Conservation (phyloP, 1,139 yeast species). For the Suhomyces bolitotheri region DNA sequence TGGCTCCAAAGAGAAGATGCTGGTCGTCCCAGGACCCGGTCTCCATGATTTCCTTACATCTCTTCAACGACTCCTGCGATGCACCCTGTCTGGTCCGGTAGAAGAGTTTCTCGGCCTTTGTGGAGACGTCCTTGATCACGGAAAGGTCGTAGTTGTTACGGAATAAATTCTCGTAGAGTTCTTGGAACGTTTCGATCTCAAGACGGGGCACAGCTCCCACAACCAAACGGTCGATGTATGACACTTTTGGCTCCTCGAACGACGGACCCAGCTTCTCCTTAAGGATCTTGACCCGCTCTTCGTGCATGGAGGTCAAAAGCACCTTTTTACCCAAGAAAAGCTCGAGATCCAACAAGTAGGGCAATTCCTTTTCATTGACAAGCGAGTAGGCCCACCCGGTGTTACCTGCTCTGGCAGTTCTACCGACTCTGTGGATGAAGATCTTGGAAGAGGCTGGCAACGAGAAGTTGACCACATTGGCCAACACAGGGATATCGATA, state of each 20-base stretch:
- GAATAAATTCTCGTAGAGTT: conserved; percentile 64
- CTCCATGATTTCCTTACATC: conserved; percentile 78
- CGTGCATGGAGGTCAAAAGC: conserved; percentile 67
- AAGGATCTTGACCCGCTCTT: conserved; percentile 55
- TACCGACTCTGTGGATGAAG: conserved; percentile 95
- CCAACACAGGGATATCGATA: conserved; percentile 95
- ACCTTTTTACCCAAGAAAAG: conserved; percentile 85
- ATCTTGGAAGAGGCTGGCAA: conserved; percentile 91
- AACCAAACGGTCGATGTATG: conserved; percentile 76
- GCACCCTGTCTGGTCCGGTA: conserved; percentile 86
- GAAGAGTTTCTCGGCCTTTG: conserved; percentile 85
- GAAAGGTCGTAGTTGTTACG: conserved; percentile 68
- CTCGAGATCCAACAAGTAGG: conserved; percentile 88
- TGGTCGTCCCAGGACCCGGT: conserved; percentile 85
- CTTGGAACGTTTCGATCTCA: conserved; percentile 70
- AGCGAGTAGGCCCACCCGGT: conserved; percentile 97
- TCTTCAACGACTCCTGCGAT: conserved; percentile 76
- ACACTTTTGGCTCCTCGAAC: conserved; percentile 53
- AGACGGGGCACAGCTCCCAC: conserved; percentile 80
- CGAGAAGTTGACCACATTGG: conserved; percentile 88
- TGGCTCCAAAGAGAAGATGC: conserved; percentile 73
- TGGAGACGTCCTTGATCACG: conserved; percentile 67
- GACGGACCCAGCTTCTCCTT: conserved; percentile 43
- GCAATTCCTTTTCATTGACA: conserved; percentile 80
- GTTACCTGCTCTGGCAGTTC: conserved; percentile 99